A percentile compares a stretch with the other conserved stretches of the same genome.
phyloP scores from a whole-genome alignment of 2,329 filamentous ascomycete species.

The Botrytis hyacinthi region DNA sequence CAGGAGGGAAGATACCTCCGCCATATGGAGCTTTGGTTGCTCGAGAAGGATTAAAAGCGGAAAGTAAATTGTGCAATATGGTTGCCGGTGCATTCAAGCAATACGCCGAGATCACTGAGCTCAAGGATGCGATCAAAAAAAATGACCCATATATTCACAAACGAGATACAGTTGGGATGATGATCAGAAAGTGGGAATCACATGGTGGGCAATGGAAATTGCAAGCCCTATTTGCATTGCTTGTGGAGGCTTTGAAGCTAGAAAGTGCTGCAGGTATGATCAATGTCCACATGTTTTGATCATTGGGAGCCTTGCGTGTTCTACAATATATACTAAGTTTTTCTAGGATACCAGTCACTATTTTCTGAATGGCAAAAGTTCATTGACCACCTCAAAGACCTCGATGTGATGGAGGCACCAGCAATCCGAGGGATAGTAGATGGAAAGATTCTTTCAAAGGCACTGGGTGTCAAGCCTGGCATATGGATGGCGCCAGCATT shows the following conservation, averaged over 20 bases:
- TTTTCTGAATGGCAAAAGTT: constrained; percentile 53
- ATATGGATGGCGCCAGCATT: constrained; percentile 82
- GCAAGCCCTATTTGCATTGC: constrained; percentile 65
- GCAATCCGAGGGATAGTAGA: constrained; percentile 66
- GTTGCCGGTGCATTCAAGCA: constrained; percentile 64
- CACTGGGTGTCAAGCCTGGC: constrained; percentile 66
- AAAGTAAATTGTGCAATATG: constrained; percentile 71
- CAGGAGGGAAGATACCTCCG: constrained; percentile 50
- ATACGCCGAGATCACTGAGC: constrained; percentile 57
- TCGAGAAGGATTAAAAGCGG: constrained; percentile 74
- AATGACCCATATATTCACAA: constrained; percentile 47
- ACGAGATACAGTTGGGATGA: constrained; percentile 69
- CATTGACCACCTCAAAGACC: constrained; percentile 52
- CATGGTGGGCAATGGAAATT: constrained; percentile 64
- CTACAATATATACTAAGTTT: not conserved
- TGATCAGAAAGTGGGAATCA: constrained; percentile 68
- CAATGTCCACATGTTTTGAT: not conserved
- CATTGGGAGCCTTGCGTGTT: no score
- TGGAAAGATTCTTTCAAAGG: constrained; percentile 68
- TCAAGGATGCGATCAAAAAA: constrained; percentile 56
- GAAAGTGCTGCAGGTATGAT: constrained; percentile 23
- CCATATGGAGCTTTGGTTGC: constrained; percentile 63
- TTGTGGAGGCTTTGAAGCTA: constrained; percentile 58
- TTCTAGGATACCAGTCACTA: constrained; percentile 40
- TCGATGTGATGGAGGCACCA: constrained; percentile 58